Evolutionary conservation across 2,329 filamentous ascomycete species (phyloP).

Genomic region (Trichoderma gracile): DNA sequence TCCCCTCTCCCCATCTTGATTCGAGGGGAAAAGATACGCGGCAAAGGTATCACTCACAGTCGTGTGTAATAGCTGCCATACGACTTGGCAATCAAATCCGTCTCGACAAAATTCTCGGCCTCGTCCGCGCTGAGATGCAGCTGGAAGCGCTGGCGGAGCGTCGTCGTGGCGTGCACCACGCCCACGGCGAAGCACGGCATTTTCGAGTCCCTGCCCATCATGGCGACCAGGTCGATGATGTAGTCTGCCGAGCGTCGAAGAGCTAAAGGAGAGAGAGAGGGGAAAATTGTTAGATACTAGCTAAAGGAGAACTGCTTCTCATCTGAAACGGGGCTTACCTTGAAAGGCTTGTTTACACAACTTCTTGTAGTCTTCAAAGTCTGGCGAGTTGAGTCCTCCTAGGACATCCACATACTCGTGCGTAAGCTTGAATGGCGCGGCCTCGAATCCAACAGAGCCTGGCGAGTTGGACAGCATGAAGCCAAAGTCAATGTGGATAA

Average conservation of each 20-base stretch:
- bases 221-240: conserved; percentile 76
- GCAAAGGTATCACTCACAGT: conserved; percentile 60
- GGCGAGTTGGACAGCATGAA: conserved; percentile 89
- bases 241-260: conserved; percentile 76
- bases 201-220: conserved; percentile 81
- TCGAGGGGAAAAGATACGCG: background rate
- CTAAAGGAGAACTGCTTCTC: background rate
- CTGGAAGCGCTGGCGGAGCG: conserved; percentile 74
- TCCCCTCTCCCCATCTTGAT: too few relatives aligned
- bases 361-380: conserved; percentile 74
- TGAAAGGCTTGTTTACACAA: conserved; percentile 84
- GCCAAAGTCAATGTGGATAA: conserved; percentile 86
- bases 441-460: conserved; percentile 81
- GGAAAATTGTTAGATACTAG: conserved; percentile 25
- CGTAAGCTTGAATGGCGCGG: conserved; percentile 82
- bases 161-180: conserved; percentile 67
- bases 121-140: conserved; percentile 80
- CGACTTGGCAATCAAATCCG: conserved; percentile 76
- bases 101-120: conserved; percentile 78
- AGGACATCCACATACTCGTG: conserved; percentile 84
- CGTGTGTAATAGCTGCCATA: conserved; percentile 85
- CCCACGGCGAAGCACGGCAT: conserved; percentile 83
- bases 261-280: conserved; percentile 46
- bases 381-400: conserved; percentile 68
- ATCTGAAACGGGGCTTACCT: conserved; percentile 49